phyloP scores from a whole-genome alignment of 768 basidiomycete species.

The Russula griseocarnosa region DNA sequence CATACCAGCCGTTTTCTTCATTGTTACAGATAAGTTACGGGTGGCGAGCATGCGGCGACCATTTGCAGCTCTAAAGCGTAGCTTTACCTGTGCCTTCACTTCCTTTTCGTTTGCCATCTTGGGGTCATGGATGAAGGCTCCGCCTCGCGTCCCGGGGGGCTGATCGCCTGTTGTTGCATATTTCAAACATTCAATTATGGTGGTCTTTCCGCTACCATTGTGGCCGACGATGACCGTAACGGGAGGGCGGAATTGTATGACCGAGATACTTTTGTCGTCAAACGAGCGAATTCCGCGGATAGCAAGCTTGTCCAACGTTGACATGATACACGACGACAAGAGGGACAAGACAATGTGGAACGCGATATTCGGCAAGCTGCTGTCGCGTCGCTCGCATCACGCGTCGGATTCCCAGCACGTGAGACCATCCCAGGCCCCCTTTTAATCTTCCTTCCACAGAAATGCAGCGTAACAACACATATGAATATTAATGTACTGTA shows the following conservation, averaged over 20 bases:
- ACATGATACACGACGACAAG: conserved; percentile 45
- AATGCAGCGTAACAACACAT: background rate
- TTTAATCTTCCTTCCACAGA: background rate
- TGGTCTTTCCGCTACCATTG: conserved; percentile 98
- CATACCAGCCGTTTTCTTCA: conserved; percentile 83
- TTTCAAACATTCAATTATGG: conserved; percentile 98
- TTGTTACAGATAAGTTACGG: conserved; percentile 86
- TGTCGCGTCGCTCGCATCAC: conserved; percentile 20
- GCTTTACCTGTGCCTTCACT: conserved; percentile 96
- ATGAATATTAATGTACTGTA: too few species aligned
- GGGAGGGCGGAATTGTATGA: conserved; percentile 96
- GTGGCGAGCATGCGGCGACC: conserved; percentile 86
- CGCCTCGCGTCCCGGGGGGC: conserved; percentile 94
- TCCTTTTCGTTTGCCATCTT: conserved; percentile 99
- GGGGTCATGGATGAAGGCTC: conserved; percentile 98
- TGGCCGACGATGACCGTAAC: conserved; percentile 98
- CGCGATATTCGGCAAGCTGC: too few species aligned
- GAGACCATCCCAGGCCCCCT: background rate
- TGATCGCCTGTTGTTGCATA: conserved; percentile 98
- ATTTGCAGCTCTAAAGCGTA: conserved; percentile 88
- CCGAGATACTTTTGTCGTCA: conserved; percentile 88
- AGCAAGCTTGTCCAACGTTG: conserved; percentile 85
- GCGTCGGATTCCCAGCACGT: background rate
- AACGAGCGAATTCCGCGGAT: conserved; percentile 94
- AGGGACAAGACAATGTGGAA: too few species aligned